Evolutionary conservation across 441 rosid species (phyloP), one percentile per base, ranked within the genome.

Genomic region (Eutrema salsugineum): DNA sequence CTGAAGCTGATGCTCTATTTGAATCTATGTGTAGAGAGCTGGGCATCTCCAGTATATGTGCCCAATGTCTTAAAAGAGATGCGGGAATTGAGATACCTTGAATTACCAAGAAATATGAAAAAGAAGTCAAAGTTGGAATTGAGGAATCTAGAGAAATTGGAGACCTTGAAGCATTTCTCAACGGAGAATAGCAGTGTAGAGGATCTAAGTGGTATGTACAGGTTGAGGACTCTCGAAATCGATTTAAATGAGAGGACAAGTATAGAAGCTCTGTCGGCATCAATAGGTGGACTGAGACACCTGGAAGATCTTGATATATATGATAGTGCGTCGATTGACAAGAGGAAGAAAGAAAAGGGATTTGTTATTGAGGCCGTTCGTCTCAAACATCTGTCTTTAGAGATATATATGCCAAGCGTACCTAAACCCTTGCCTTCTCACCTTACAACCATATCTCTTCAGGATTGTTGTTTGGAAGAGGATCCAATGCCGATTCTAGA

Each of bases 61-160:
- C 22, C 22, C 22, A 20, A 28, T 35, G 15, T 51, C 19, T 61
- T 72, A 11, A 39, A 20, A 20, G 54, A 9, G 54, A 63, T 71
- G 76, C 6, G 5, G 42, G 27, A 53, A 8, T 42, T 71, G 63
- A 71, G 62, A 24, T 60, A 40, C 32, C 49, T 67, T 38, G 22
- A 9, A 2, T 17, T 67, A 16, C 63, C 72, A 2, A 0, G 0
- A 0, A 0, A 0, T 8, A 35, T 15, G 50, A 0, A 6, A 4
- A 5, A 1, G 19, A 11, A 60, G 11, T 49, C 30, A 14, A 62
- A 68, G 57, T 10, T 75, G 50, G 33, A 62, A 75, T 14, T 75
- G 35, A 46, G 28, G 8, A 17, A 53, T 62, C 40, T 68, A 10
- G 20, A 57, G n/a, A 61, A 68, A 5, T 8, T 68, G 17, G 73